Percentiles rank a stretch among this genome's conserved stretches.
phyloP scores from a whole-genome alignment of 2,329 filamentous ascomycete genomes.

The Sporothrix brasiliensis region DNA sequence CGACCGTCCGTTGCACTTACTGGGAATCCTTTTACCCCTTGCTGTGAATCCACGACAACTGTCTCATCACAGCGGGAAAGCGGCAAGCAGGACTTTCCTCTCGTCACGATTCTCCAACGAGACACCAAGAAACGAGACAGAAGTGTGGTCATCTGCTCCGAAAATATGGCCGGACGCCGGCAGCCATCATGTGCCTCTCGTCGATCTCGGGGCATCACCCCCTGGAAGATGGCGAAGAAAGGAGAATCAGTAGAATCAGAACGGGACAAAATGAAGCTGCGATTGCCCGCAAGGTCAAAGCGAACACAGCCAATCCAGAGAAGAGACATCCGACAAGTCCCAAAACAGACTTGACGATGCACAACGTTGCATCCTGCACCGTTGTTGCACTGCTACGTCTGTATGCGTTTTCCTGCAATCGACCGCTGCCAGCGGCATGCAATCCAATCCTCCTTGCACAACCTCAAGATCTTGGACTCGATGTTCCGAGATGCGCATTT shows the following conservation, averaged over 20 bases:
- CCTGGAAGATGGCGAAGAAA: neutral
- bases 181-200: conserved; percentile 1
- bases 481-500: neutral
- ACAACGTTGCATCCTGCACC: conserved; percentile 5
- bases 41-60: conserved; percentile 14
- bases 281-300: too few species aligned
- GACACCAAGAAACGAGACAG: neutral
- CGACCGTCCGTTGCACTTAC: neutral
- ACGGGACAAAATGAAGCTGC: neutral
- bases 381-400: conserved; percentile 6
- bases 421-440: neutral
- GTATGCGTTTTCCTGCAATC: neutral
- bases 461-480: neutral
- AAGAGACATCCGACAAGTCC: neutral
- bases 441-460: neutral
- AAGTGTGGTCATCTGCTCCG: conserved; percentile 13
- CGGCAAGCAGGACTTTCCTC: neutral
- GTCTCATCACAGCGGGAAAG: conserved; percentile 5
- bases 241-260: neutral
- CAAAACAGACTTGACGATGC: conserved; percentile 8
- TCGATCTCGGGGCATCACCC: neutral
- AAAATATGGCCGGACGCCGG: conserved; percentile 14
- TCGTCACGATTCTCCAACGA: neutral
- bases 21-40: neutral
- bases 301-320: neutral